These are phyloP conservation scores for Pseudocercospora crystallina DNA, from an alignment of 2,329 filamentous ascomycete genomes.

Conservation along the genomic window DNA sequence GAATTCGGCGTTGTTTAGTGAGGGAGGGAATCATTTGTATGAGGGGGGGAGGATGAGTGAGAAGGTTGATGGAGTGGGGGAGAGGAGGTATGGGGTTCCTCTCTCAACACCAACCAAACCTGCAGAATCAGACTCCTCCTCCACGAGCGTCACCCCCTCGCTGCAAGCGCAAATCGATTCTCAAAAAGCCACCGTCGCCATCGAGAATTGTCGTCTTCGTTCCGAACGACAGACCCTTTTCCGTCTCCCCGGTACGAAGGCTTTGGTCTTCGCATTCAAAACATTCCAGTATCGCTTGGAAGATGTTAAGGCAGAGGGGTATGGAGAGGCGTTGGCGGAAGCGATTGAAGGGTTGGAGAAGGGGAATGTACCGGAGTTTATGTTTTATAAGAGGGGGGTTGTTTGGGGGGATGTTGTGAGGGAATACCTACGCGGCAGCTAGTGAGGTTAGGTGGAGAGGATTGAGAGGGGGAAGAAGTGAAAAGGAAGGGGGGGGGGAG, in stretches of 20 bases:
- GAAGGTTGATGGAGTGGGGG: not conserved
- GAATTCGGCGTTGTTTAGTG: conserved; percentile 40
- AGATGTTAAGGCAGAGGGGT: conserved; percentile 58
- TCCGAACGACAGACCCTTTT: conserved; percentile 64
- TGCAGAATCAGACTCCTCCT: not conserved
- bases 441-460: no score
- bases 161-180: conserved; percentile 29
- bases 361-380: conserved; percentile 59
- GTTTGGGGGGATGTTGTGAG: conserved; percentile 57
- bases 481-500: no score
- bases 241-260: conserved; percentile 54
- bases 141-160: not conserved
- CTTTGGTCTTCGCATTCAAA: conserved; percentile 62
- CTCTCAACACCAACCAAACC: no score
- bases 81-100: not conserved
- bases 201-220: conserved; percentile 50
- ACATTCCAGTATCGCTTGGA: conserved; percentile 60
- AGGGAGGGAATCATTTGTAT: conserved; percentile 46
- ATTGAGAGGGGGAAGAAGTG: no score
- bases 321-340: conserved; percentile 52
- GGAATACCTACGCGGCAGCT: conserved; percentile 50
- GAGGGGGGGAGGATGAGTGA: conserved; percentile 21
- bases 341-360: conserved; percentile 60
- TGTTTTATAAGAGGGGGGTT: conserved; percentile 58
- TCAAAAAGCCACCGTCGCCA: conserved; percentile 31